These are phyloP conservation scores for Botrytis hyacinthi DNA, from an alignment of 2,329 filamentous ascomycete species.

Conservation along the genomic window DNA sequence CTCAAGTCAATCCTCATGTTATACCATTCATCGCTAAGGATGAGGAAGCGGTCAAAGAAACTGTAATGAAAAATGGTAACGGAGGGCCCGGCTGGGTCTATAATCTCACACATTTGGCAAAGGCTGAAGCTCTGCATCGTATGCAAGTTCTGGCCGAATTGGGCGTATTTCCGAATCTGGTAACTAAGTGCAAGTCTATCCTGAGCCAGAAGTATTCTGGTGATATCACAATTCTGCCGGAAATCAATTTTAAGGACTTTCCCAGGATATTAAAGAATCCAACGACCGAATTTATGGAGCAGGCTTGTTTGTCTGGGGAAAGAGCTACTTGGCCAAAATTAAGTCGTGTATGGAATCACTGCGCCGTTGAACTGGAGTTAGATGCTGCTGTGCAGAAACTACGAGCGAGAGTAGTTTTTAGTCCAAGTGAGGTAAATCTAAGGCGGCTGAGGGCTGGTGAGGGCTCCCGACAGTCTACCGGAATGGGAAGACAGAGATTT, in stretches of 20 bases:
- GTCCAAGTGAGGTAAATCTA: conserved; percentile 37
- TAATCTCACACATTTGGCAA: conserved; percentile 68
- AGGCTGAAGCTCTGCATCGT: conserved; percentile 75
- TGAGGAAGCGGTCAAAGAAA: conserved; percentile 49
- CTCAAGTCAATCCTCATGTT: conserved; percentile 93
- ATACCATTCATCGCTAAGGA: conserved; percentile 80
- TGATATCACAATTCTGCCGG: conserved; percentile 89
- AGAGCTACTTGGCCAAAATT: conserved; percentile 90
- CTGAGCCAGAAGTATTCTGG: conserved; percentile 90
- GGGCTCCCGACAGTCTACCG: conserved; percentile 20
- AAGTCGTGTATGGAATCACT: conserved; percentile 79
- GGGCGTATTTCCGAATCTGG: conserved; percentile 73
- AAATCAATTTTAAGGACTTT: conserved; percentile 71
- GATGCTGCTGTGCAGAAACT: conserved; percentile 71
- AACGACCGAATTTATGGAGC: conserved; percentile 79
- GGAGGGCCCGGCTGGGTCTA: conserved; percentile 55
- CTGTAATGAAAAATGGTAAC: conserved; percentile 37
- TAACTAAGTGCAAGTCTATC: conserved; percentile 76
- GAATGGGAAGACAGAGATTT: conserved; percentile 28
- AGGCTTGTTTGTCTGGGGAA: conserved; percentile 74
- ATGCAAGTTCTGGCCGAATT: conserved; percentile 79
- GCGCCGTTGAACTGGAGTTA: conserved; percentile 82
- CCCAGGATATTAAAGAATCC: conserved; percentile 80
- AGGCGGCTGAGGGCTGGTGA: conserved; percentile 32
- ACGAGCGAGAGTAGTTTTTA: conserved; percentile 56